Percentiles rank a stretch among this genome's conserved stretches.
Conservation (phyloP, 768 basidiomycete genomes). For the Hortiboletus campestris region DNA sequence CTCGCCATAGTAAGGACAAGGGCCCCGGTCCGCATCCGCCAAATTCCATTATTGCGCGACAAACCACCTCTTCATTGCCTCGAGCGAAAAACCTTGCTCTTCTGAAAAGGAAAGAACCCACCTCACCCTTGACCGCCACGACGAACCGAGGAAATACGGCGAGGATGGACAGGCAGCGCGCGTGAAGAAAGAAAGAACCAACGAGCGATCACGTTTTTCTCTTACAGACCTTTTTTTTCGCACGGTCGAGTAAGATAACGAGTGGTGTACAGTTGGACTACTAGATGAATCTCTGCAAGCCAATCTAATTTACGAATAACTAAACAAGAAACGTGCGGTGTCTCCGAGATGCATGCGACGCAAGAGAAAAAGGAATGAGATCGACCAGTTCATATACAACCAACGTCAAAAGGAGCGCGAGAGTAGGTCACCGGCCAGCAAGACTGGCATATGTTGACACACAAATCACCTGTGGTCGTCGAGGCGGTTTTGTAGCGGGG, state of each 20-base stretch:
- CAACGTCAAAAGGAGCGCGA: not conserved
- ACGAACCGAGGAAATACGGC: conserved; percentile 11
- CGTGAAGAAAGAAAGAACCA: not conserved
- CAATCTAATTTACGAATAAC: conserved; percentile 30
- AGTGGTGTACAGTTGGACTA: not conserved
- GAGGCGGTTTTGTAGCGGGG: conserved; percentile 11
- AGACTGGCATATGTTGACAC: conserved; percentile 32
- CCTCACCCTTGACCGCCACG: conserved; percentile 8
- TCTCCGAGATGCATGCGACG: not conserved
- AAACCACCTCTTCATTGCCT: conserved; percentile 33
- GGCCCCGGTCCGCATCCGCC: conserved; percentile 4
- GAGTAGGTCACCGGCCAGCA: conserved; percentile 26
- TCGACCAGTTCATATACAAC: not conserved
- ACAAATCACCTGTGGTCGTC: conserved; percentile 10
- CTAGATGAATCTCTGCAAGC: not conserved
- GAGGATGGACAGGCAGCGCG: conserved; percentile 19
- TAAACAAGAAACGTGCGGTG: conserved; percentile 10
- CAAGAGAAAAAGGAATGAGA: conserved; percentile 1
- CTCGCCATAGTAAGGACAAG: not conserved
- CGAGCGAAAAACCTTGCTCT: conserved; percentile 15
- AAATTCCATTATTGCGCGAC: conserved; percentile 20
- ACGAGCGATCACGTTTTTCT: not conserved
- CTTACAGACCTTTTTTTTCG: conserved; percentile 4
- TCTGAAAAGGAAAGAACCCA: conserved; percentile 28
- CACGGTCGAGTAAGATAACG: conserved; percentile 5